Percentiles rank a stretch among this genome's conserved stretches.
Evolutionary conservation across 352 stramenopile genomes (phyloP).

Genomic region (Thalassiosira sp.): DNA sequence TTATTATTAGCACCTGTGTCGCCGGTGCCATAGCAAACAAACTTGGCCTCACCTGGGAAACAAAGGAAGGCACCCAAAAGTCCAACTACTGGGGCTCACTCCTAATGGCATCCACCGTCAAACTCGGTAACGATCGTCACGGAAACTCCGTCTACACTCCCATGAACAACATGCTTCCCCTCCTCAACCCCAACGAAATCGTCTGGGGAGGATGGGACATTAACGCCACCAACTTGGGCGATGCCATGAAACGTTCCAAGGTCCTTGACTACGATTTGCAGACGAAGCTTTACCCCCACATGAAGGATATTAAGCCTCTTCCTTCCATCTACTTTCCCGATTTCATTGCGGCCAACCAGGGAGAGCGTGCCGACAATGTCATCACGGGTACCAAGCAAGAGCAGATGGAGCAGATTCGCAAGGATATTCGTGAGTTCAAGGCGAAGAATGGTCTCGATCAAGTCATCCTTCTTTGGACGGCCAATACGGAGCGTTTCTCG

Average conservation of each 20-base stretch:
- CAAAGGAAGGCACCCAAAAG: slow-evolving; percentile 93
- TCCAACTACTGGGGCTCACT: slow-evolving; percentile 98
- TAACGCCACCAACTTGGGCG: slow-evolving; percentile 92
- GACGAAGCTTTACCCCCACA: slow-evolving; percentile 93
- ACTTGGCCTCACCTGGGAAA: slow-evolving; percentile 94
- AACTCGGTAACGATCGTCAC: slow-evolving; percentile 90
- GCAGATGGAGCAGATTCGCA: slow-evolving; percentile 90
- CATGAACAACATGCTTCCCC: slow-evolving; percentile 96
- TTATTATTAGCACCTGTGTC: slow-evolving; percentile 85
- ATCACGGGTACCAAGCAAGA: slow-evolving; percentile 95
- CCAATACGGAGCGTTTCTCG: slow-evolving; percentile 98
- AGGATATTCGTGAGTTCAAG: slow-evolving; percentile 97
- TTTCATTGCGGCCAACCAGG: slow-evolving; percentile 99
- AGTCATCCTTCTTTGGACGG: slow-evolving; percentile 98
- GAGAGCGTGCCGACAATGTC: slow-evolving; percentile 96
- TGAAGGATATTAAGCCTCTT: slow-evolving; percentile 95
- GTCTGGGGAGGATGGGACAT: slow-evolving; percentile 99
- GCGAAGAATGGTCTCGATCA: slow-evolving; percentile 92
- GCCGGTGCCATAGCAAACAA: slow-evolving; percentile 97
- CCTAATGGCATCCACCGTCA: slow-evolving; percentile 95
- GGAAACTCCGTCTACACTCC: slow-evolving; percentile 96
- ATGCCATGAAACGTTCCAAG: slow-evolving; percentile 94
- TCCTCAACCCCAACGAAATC: slow-evolving; percentile 97
- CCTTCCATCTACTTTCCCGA: slow-evolving; percentile 98
- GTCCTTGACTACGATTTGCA: slow-evolving; percentile 98